A percentile compares a stretch with the other conserved stretches of the same genome.
Evolutionary conservation across 805 yeast genomes (phyloP).

Genomic region (Candida arabinofermentans): DNA sequence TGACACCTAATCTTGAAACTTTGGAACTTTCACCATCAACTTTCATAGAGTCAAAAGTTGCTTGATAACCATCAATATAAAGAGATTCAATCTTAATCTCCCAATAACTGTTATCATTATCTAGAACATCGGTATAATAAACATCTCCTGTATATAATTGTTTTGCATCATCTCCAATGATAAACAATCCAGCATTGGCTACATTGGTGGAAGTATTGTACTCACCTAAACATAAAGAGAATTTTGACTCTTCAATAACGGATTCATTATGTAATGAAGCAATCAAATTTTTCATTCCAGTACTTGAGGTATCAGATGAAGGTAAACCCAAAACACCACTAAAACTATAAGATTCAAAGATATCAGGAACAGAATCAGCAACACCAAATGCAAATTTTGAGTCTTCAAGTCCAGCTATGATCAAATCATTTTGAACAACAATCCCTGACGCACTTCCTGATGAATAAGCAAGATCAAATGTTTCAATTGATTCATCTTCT

Average conservation of each 20-base stretch:
- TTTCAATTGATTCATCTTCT: constrained; percentile 18
- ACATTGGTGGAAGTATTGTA: constrained; percentile 15
- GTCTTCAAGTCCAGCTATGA: constrained; percentile 35
- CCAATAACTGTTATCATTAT: constrained; percentile 44
- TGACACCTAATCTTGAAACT: constrained; percentile 39
- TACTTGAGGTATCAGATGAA: constrained; percentile 34
- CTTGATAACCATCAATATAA: constrained; percentile 31
- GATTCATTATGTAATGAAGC: constrained; percentile 33
- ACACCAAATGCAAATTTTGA: constrained; percentile 48
- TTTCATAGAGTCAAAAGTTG: constrained; percentile 30
- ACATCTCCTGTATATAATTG: constrained; percentile 39
- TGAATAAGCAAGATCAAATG: constrained; percentile 49
- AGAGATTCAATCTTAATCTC: constrained; percentile 39
- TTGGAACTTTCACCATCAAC: constrained; percentile 15
- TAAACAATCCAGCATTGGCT: constrained; percentile 38
- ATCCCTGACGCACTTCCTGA: constrained; percentile 51
- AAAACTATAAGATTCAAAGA: constrained; percentile 48
- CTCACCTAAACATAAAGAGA: constrained; percentile 44
- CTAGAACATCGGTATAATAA: constrained; percentile 35
- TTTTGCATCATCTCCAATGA: constrained; percentile 37
- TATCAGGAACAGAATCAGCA: constrained; percentile 48
- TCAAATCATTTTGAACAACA: constrained; percentile 36
- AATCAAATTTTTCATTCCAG: constrained; percentile 37
- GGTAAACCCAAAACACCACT: constrained; percentile 63
- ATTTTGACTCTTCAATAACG: constrained; percentile 34